Evolutionary conservation across 371 early-diverging fungal genomes (phyloP).

Genomic region (Circinella minor): DNA sequence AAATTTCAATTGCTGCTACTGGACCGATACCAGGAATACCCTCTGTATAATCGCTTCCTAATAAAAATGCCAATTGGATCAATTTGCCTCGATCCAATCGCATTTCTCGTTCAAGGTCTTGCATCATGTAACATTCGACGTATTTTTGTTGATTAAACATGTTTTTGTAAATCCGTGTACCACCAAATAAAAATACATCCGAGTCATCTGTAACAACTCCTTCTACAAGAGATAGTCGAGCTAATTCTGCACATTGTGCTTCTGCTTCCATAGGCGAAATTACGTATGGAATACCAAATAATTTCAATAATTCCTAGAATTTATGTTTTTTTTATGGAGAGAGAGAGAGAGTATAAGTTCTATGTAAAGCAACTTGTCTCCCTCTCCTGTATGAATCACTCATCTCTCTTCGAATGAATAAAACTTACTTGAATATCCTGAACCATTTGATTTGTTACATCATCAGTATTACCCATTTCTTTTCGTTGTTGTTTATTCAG

Average conservation of each 20-base stretch:
- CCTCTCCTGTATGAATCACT: background rate
- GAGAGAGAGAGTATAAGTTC: too few relatives aligned
- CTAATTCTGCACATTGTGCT: slow-evolving; percentile 93
- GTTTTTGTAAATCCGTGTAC: slow-evolving; percentile 88
- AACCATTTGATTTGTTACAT: slow-evolving; percentile 74
- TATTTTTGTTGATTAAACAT: slow-evolving; percentile 91
- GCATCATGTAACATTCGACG: slow-evolving; percentile 81
- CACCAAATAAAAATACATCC: slow-evolving; percentile 98
- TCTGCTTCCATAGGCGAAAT: slow-evolving; percentile 98
- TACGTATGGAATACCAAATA: slow-evolving; percentile 97
- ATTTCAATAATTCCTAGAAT: slow-evolving; percentile 67
- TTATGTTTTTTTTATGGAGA: too few relatives aligned
- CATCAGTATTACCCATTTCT: slow-evolving; percentile 69
- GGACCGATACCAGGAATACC: slow-evolving; percentile 96
- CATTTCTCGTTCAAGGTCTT: slow-evolving; percentile 73
- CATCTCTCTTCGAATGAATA: background rate
- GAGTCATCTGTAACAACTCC: slow-evolving; percentile 99
- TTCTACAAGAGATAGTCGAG: slow-evolving; percentile 77
- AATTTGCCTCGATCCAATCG: slow-evolving; percentile 73
- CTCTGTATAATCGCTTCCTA: slow-evolving; percentile 98
- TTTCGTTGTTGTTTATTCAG: slow-evolving; percentile 60
- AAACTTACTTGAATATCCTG: slow-evolving; percentile 63
- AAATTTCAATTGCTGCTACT: slow-evolving; percentile 90
- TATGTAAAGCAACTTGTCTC: background rate
- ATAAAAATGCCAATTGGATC: slow-evolving; percentile 86